These are phyloP conservation scores for Rhodomyrtus psidioides DNA, from an alignment of 441 rosid genomes.

Conservation along the genomic window DNA sequence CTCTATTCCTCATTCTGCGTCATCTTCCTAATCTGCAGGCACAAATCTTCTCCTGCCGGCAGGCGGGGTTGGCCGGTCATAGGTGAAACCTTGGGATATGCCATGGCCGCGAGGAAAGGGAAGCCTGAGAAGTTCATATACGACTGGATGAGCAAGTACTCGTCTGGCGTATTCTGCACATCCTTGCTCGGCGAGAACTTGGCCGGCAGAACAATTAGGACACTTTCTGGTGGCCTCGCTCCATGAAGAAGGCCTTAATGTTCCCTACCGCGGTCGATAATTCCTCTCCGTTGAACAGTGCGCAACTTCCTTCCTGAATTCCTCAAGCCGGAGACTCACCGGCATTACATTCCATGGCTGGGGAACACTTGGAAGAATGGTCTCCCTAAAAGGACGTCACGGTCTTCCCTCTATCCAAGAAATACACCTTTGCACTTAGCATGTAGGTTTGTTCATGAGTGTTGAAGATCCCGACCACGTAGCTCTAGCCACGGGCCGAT, in stretches of 20 bases:
- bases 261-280: too few relatives aligned
- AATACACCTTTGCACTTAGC: constrained; percentile 28
- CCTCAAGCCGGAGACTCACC: too few relatives aligned
- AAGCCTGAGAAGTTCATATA: neutral
- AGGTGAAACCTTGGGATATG: neutral
- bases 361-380: constrained; percentile 8
- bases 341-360: too few relatives aligned
- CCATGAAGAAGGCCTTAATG: too few relatives aligned
- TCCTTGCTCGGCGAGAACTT: neutral
- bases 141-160: constrained; percentile 1
- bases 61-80: neutral
- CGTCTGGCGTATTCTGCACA: neutral
- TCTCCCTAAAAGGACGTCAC: constrained; percentile 5
- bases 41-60: constrained; percentile 7
- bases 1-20: neutral
- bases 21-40: neutral
- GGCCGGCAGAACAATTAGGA: neutral
- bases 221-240: too few relatives aligned
- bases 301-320: too few relatives aligned
- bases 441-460: constrained; percentile 22
- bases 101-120: neutral
- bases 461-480: constrained; percentile 17
- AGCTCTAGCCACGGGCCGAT: constrained; percentile 15
- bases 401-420: constrained; percentile 24
- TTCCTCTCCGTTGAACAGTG: too few relatives aligned